Evolutionary conservation across 2,329 filamentous ascomycete genomes (phyloP).

Genomic region (Beauveria bassiana): DNA sequence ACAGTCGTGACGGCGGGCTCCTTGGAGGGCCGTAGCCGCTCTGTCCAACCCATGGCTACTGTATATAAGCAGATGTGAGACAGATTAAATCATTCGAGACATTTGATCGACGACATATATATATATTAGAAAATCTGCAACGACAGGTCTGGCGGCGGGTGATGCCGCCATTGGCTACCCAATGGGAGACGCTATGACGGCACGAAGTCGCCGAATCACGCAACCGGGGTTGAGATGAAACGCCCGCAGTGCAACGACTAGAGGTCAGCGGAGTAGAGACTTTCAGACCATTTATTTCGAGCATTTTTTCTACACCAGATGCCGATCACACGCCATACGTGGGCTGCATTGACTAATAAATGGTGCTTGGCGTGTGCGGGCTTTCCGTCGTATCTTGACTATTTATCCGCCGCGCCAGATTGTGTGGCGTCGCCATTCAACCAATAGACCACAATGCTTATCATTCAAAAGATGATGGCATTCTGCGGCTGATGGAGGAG

Average conservation of each 20-base stretch:
- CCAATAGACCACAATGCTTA: not conserved
- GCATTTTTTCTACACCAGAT: not conserved
- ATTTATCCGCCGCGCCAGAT: constrained; percentile 40
- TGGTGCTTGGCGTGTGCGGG: not conserved
- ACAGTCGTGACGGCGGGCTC: not conserved
- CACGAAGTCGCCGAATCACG: not conserved
- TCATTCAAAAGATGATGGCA: not conserved
- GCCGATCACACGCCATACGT: not conserved
- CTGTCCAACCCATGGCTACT: not conserved
- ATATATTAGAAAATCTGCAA: not conserved
- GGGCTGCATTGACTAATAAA: not conserved
- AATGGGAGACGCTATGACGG: not conserved
- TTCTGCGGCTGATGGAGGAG: not conserved
- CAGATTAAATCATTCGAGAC: not conserved
- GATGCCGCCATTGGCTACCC: not conserved
- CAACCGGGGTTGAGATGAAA: not conserved
- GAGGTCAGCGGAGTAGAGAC: not conserved
- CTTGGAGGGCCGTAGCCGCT: constrained; percentile 2
- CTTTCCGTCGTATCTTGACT: constrained; percentile 22
- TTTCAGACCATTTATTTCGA: not conserved
- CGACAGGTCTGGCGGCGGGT: not conserved
- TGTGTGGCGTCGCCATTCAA: constrained; percentile 36
- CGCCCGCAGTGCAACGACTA: not conserved
- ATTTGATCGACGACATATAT: not conserved
- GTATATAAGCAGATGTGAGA: not conserved